A percentile compares a stretch with the other conserved stretches of the same genome.
phyloP scores from a whole-genome alignment of 345 rosid genomes.

The Pistacia atlantica region DNA sequence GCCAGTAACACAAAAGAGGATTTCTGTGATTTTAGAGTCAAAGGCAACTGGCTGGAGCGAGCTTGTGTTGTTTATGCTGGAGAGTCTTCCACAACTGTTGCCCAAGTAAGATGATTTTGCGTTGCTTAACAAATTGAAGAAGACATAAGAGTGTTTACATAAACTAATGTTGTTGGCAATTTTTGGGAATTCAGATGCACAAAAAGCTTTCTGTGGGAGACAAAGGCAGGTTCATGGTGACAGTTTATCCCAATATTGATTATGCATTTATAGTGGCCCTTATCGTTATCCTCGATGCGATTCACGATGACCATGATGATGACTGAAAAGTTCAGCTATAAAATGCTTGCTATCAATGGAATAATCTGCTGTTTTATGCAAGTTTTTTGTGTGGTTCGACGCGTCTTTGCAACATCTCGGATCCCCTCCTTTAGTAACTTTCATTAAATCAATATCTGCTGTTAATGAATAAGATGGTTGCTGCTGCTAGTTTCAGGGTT shows the following conservation, averaged over 20 bases:
- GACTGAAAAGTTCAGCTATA: no score
- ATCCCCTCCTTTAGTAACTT: no score
- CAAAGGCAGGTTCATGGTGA: conserved; percentile 23
- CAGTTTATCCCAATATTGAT: conserved; percentile 22
- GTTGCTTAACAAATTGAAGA: no score
- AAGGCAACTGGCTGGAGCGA: conserved; percentile 27
- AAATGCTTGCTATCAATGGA: no score
- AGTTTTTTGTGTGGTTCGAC: no score
- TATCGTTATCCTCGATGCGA: conserved; percentile 21
- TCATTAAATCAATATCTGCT: no score
- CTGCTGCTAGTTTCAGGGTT: no score
- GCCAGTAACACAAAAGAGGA: conserved; percentile 21
- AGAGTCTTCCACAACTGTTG: conserved; percentile 16
- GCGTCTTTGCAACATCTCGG: no score
- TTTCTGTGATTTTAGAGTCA: conserved; percentile 21
- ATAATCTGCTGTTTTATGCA: no score
- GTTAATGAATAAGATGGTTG: no score
- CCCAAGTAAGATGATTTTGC: conserved; percentile 15
- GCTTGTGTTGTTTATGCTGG: conserved; percentile 25
- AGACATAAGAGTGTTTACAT: no score
- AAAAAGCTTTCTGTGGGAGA: conserved; percentile 8
- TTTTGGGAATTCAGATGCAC: conserved; percentile 12
- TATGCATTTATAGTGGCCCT: conserved; percentile 15
- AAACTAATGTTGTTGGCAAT: no score
- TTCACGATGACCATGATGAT: not conserved